Percentiles rank a stretch among this genome's conserved stretches.
These are phyloP conservation scores for Leucogyrophana mollusca DNA, from an alignment of 768 basidiomycete species.

Conservation along the genomic window DNA sequence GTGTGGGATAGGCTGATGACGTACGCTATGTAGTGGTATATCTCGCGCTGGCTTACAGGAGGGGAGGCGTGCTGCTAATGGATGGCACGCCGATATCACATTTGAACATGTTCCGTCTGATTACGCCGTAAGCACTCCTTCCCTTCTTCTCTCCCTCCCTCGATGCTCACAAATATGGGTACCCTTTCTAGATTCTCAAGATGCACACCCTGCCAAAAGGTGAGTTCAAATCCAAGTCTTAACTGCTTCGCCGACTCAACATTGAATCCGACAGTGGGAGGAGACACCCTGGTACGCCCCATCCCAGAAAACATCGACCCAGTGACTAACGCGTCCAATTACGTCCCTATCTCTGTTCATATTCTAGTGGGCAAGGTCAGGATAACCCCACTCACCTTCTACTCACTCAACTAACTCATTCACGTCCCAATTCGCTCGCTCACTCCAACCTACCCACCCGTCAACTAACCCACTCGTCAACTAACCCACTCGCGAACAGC, in stretches of 20 bases:
- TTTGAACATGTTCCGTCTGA: conserved; percentile 62
- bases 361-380: conserved; percentile 12
- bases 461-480: too few relatives aligned
- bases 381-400: not conserved
- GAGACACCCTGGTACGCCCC: conserved; percentile 39
- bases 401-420: too few relatives aligned
- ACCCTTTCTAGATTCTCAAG: conserved; percentile 30
- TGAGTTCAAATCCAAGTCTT: conserved; percentile 1
- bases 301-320: too few relatives aligned
- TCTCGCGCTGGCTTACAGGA: conserved; percentile 31
- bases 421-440: too few relatives aligned
- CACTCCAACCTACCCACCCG: too few relatives aligned
- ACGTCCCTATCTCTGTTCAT: not conserved
- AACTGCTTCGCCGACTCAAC: not conserved
- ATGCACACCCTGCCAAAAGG: conserved; percentile 28
- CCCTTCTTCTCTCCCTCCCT: not conserved
- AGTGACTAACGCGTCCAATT: too few relatives aligned
- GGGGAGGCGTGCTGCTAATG: conserved; percentile 37
- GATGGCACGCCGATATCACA: conserved; percentile 59
- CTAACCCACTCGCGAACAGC: conserved; percentile 7
- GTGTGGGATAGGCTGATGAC: not conserved
- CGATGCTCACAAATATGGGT: too few relatives aligned
- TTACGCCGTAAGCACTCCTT: conserved; percentile 40
- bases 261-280: conserved; percentile 11
- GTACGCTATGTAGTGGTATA: conserved; percentile 32